Base-by-base conservation (phyloP, 495 filamentous ascomycete genomes). In the Glonium stellatum region DNA sequence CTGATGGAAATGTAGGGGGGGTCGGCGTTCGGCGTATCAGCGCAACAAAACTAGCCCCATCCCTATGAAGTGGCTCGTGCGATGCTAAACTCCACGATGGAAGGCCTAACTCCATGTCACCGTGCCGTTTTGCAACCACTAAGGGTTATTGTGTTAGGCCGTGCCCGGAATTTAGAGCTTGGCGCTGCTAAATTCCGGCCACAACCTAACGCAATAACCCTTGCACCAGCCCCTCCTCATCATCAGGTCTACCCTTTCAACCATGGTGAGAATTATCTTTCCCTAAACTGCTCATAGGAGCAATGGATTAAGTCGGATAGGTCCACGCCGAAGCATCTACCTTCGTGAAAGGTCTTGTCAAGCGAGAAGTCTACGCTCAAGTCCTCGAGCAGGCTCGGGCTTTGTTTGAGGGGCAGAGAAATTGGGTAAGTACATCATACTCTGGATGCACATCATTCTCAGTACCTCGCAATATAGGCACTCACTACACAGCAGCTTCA, bases 311-410 rank as follows among this genome's bases (percentile, higher is more conserved):
- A 51, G 5, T 25, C 5, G 39, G 2, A 54, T 41, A 95, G 91
- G 88, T 91, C 49, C 91, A 96, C 77, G 90, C 90, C 50, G 89
- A 95, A 67, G 80, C 88, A 23, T 89, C 89, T 21, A 88, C 81
- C 63, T 96, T 96, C 74, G 76, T 76, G 39, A 65, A 73, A 4
- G 80, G 77, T 37, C 65, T 84, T 46, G 84, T 81, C 53, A 96
- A 95, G 72, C 78, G 80, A 63, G 82, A 92, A 60, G 83, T 87
- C 50, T 96, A 93, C 69, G 74, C 79, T 25, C 87, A 92, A 67
- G 80, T 96, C 10, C 72, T 90, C 6, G 75, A 86, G 34, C 83
- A 91, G 65, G 82, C 86, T 5, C 77, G 80, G 59, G 84, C 84
- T 18, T 76, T 97, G 4, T 82, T 91, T 42, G 79, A 83, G 37